Evolutionary conservation across 805 yeast species (phyloP), one percentile per base, ranked within the genome.

Genomic region (Hanseniaspora lachancei): DNA sequence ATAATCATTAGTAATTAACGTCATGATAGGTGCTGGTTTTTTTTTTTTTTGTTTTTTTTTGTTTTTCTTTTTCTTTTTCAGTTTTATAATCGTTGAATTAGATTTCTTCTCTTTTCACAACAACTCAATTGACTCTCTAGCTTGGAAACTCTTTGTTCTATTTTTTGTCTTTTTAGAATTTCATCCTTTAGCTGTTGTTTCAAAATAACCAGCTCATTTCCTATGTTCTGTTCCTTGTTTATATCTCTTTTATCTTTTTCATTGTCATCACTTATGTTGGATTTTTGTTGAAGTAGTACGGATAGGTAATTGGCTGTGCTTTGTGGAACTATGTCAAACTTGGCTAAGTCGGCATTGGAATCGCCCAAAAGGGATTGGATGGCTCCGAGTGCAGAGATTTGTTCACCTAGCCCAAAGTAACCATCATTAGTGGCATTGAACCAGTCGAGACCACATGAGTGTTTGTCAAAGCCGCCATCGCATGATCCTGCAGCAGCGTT

Each of bases 391-490:
- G 93, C 86, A 53, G 76, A 70, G 79, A 85, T 79, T 68, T 85
- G 88, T 68, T 85, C 95, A 60, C 93, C 93, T 29, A 86, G 69
- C 23, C 95, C 93, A 64, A 76, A 85, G 38, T 62, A 59, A 0
- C 77, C 81, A 66, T 85, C 93, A 78, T 83, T 77, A 1, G 77
- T 74, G 4, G 71, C 65, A 13, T 66, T 59, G 10, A 73, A 67
- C 95, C 95, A 85, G 66, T 77, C 73, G 58, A 77, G 65, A 34
- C 91, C 93, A 73, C 95, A 85, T 0, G 93, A 84, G 62, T 78
- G 81, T 9, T 81, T 80, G 68, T 85, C 93, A 8, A 68, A 60
- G 62, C 91, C 93, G 62, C 91, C 93, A 13, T 77, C 67, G 68
- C 93, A 85, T 0, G 88, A 75, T 49, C 70, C 68, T 1, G 89